phyloP scores from a whole-genome alignment of 148 eudicot species.

The Rhododendron ovatum region DNA sequence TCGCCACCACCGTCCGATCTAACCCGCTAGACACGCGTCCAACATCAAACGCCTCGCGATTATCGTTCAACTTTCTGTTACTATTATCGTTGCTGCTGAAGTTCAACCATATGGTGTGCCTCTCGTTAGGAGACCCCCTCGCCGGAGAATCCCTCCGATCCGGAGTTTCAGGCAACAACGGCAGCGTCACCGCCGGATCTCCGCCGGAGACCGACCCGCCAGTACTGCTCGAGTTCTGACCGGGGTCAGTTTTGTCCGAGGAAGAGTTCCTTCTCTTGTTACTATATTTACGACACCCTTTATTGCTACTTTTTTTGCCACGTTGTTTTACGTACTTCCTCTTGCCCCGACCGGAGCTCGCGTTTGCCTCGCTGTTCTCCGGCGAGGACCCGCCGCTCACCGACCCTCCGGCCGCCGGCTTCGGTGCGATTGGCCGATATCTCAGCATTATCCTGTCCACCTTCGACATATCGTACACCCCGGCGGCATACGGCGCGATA shows the following conservation, averaged over 20 bases:
- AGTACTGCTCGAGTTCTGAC: background rate
- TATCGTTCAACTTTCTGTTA: background rate
- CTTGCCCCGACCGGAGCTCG: constrained; percentile 22
- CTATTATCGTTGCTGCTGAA: constrained; percentile 4
- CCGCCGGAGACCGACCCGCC: constrained; percentile 18
- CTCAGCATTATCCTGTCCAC: constrained; percentile 66
- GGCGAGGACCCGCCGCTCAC: constrained; percentile 14
- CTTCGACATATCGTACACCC: constrained; percentile 35
- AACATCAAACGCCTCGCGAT: background rate
- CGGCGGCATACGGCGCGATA: constrained; percentile 42
- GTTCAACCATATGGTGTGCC: constrained; percentile 27
- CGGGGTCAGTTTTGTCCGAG: constrained; percentile 14
- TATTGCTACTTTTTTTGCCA: background rate
- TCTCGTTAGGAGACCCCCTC: background rate
- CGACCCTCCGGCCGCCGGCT: constrained; percentile 38
- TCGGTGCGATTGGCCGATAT: constrained; percentile 89
- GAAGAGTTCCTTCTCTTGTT: constrained; percentile 22
- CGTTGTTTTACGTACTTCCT: constrained; percentile 18
- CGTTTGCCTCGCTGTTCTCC: constrained; percentile 18
- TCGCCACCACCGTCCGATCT: constrained; percentile 5
- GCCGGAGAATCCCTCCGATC: constrained; percentile 32
- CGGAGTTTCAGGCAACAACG: constrained; percentile 68
- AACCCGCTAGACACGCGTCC: background rate
- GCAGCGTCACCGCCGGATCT: constrained; percentile 36
- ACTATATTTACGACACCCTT: background rate